Evolutionary conservation across 2,329 filamentous ascomycete species (phyloP).

Genomic region (Stachybotrys chartarum): DNA sequence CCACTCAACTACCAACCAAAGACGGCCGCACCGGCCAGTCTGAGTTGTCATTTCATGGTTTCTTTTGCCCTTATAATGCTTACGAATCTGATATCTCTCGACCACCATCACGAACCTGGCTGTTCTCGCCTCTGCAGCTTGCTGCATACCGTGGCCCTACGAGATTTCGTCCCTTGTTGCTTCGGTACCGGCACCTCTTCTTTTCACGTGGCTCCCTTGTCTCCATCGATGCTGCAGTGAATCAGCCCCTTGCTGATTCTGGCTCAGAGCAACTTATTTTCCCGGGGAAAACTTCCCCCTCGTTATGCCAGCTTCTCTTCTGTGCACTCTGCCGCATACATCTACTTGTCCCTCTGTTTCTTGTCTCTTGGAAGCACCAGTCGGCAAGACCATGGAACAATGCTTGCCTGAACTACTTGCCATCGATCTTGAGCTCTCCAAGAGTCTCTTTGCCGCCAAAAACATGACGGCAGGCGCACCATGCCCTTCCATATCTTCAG

Average conservation of each 20-base stretch:
- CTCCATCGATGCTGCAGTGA: not conserved
- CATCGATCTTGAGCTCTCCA: conserved; percentile 43
- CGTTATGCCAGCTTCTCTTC: not conserved
- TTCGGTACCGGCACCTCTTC: not conserved
- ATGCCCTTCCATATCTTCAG: conserved; percentile 23
- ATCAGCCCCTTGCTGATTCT: not conserved
- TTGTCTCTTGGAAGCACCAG: conserved; percentile 10
- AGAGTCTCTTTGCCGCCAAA: conserved; percentile 38
- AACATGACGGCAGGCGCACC: conserved; percentile 47
- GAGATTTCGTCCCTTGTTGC: not conserved
- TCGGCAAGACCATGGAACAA: conserved; percentile 23
- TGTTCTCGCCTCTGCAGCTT: not conserved
- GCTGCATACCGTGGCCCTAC: not conserved
- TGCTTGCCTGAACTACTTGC: conserved; percentile 51
- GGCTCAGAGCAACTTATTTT: not conserved
- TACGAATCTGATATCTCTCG: not conserved
- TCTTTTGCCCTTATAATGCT: not conserved
- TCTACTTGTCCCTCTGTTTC: not conserved
- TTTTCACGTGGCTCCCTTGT: not conserved
- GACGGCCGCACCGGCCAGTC: not conserved
- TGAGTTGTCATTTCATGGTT: not conserved
- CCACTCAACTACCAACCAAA: not conserved
- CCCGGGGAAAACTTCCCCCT: not conserved
- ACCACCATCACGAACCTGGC: not conserved
- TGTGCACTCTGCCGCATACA: not conserved